Percentiles rank a stretch among this genome's conserved stretches.
phyloP scores from a whole-genome alignment of 2,329 filamentous ascomycete species.

The Monilinia fructicola region DNA sequence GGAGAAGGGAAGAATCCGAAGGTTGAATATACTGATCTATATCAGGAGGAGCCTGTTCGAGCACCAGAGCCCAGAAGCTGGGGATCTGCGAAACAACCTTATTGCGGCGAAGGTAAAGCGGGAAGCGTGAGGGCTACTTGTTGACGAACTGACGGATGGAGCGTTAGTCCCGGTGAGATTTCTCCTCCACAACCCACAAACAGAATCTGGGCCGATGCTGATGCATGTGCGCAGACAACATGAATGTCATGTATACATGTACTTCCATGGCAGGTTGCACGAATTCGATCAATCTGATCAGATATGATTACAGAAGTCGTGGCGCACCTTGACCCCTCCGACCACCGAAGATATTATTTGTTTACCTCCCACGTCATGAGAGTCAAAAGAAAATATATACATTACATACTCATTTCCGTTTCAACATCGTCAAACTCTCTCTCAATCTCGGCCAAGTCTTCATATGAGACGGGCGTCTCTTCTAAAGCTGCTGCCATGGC shows the following conservation, averaged over 20 bases:
- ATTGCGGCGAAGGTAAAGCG: slow-evolving; percentile 75
- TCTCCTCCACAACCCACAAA: not conserved
- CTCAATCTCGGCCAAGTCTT: slow-evolving; percentile 77
- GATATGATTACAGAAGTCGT: slow-evolving; percentile 20
- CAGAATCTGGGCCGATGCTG: not conserved
- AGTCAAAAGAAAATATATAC: slow-evolving; percentile 41
- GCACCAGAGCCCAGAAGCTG: slow-evolving; percentile 92
- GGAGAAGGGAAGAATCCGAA: slow-evolving; percentile 71
- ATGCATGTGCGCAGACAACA: not conserved
- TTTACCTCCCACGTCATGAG: not conserved
- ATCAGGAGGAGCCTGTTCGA: slow-evolving; percentile 82
- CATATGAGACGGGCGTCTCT: slow-evolving; percentile 59
- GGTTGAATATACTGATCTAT: slow-evolving; percentile 87
- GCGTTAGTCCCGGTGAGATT: not conserved
- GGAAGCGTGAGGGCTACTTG: slow-evolving; percentile 67
- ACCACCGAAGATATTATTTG: not conserved
- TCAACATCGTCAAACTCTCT: slow-evolving; percentile 82
- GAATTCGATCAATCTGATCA: slow-evolving; percentile 2
- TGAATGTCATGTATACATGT: not conserved
- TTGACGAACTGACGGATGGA: slow-evolving; percentile 59
- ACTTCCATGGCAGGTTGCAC: slow-evolving; percentile 4
- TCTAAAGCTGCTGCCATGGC: slow-evolving; percentile 42
- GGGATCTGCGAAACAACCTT: slow-evolving; percentile 69
- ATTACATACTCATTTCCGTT: slow-evolving; percentile 67
- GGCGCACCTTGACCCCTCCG: slow-evolving; percentile 20